Evolutionary conservation across 2,329 filamentous ascomycete genomes (phyloP).

Genomic region (Aphanocladium album): DNA sequence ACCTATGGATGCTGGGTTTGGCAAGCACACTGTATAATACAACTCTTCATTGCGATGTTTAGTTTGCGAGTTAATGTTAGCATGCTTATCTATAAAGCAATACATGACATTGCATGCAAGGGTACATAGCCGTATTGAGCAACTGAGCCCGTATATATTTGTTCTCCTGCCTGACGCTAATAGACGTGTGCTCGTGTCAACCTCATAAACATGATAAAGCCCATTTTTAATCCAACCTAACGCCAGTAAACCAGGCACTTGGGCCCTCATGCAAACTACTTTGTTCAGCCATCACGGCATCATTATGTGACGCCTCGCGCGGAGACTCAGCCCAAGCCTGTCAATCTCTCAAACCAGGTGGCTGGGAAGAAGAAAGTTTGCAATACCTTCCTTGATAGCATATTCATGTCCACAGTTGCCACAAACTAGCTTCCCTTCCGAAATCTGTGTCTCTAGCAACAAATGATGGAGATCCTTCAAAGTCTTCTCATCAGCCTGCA

Average conservation of each 20-base stretch:
- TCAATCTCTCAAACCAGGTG: slow-evolving; percentile 63
- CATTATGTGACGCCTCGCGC: background rate
- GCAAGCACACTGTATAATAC: background rate
- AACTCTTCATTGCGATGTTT: background rate
- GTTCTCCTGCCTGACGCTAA: background rate
- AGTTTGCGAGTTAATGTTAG: background rate
- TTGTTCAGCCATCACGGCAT: background rate
- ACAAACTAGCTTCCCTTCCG: slow-evolving; percentile 84
- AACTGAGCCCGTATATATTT: too few relatives aligned
- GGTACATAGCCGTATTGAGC: background rate
- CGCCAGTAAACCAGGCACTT: background rate
- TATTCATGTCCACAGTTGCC: slow-evolving; percentile 92
- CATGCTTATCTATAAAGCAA: background rate
- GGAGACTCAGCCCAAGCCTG: background rate
- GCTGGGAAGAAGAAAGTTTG: slow-evolving; percentile 89
- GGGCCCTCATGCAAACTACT: background rate
- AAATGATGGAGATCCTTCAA: slow-evolving; percentile 74
- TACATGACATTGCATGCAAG: background rate
- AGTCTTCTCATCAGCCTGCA: slow-evolving; percentile 62
- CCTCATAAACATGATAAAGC: background rate
- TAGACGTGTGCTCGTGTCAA: background rate
- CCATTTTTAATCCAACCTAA: background rate
- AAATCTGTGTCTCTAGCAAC: slow-evolving; percentile 83
- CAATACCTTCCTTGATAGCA: slow-evolving; percentile 89
- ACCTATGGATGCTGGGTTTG: background rate